Base-by-base conservation (phyloP, 1,284 basidiomycete genomes). In the Trichosporon inkin region DNA sequence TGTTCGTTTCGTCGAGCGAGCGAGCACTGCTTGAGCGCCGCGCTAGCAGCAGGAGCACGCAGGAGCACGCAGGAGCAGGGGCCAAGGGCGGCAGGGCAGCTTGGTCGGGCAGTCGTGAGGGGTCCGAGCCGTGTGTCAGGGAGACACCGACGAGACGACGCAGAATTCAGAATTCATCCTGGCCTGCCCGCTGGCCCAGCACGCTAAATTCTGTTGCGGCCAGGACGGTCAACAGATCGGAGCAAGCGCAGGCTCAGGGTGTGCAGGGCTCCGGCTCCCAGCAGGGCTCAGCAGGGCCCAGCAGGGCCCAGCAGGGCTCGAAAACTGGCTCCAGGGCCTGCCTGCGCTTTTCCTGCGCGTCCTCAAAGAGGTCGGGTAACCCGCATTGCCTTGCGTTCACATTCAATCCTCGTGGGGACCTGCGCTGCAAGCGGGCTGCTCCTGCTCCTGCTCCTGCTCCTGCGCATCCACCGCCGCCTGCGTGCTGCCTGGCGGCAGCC, bases 391-490 rank as follows among this genome's bases (percentile, higher is more conserved):
- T 32, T 32, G 28, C 28, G 28, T 37, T 17, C 35, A 34, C 51
- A 53, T 53, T 53, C 51, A 53, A 53, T 35, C 51, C 51, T 37
- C 32, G 51, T 53, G 32, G 51, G 44, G 28, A 32, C 28, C 28
- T 32, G 5, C 8, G 28, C 28, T 32, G n/a, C n/a, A n/a, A n/a
- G n/a, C n/a, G n/a, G n/a, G n/a, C n/a, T n/a, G n/a, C n/a, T 47
- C 41, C 41, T 47, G 22, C 41, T 47, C 41, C 28, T 10, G 41
- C 14, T 17, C 22, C 44, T 19, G 44, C 28, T 5, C 28, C 28
- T 32, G 28, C 8, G 28, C 28, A 32, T n/a, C 28, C 28, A 32
- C 28, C 28, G 4, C 28, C 28, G 28, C 28, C 28, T 32, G 28
- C 28, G 4, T 32, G 28, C 28, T 32, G 28, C 8, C 8, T n/a